Evolutionary conservation across 2,329 filamentous ascomycete genomes (phyloP), one percentile per base, ranked within the genome.

Genomic region (Furcasterigmium furcatum): DNA sequence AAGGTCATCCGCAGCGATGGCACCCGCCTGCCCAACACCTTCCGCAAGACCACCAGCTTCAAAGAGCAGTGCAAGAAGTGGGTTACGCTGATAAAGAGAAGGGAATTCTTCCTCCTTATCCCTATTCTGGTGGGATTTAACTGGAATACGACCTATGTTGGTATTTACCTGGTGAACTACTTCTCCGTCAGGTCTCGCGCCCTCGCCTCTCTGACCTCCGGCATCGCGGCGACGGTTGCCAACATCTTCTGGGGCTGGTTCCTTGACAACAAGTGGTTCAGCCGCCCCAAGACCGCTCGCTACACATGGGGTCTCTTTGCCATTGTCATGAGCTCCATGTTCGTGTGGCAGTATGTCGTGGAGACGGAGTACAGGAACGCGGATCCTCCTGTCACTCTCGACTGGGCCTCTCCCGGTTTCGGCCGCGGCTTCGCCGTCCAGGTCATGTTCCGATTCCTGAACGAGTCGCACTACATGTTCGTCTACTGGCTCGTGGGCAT

Each of bases 141-240:
- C 47, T 79, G 74, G 68, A 77, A 75, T 48, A 58, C 55, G 24
- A 74, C 73, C n/a, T 78, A 79, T 21, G 60, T 74, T 19, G 72
- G 74, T 7, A 76, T 76, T 16, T 79, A 78, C 52, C 63, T 77
- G 14, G 71, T 74, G 9, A 71, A 67, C 21, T 77, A 77, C 59
- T 77, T 77, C 51, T 74, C 71, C 4, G 74, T 77, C 3, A 67
- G 74, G 3, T 60, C 73, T 0, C 61, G 74, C 4, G 69, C 73
- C 1, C 59, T 78, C 3, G 69, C 68, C 1, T 66, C 72, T 0
- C 51, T 77, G 35, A 65, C 64, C 0, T 73, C 73, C 0, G 72
- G 72, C 6, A 57, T 77, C 20, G 70, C 63, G 2, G 73, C 72
- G 0, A 67, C 70, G 0, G 55, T 58, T 14, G 71, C 71, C 24